Evolutionary conservation across 2,329 filamentous ascomycete species (phyloP), one percentile per base, ranked within the genome.

Genomic region (Neocatenulostroma microsporum): DNA sequence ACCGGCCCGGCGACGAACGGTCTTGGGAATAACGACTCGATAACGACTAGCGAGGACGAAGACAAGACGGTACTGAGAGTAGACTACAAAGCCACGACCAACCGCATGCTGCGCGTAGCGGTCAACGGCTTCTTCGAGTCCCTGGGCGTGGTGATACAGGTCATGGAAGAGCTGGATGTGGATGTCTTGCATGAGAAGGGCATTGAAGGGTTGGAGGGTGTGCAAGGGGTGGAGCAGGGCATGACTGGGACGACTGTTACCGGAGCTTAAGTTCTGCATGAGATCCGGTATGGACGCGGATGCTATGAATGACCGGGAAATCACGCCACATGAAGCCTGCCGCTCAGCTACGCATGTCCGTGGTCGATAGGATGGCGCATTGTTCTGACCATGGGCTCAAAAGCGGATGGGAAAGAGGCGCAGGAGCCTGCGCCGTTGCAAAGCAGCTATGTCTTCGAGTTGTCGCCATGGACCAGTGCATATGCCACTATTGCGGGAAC

Each of bases 61-160:
- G 51, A 55, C 23, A 62, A 64, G 49, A 72, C 66, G 1, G 62
- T 88, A 4, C 68, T 96, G 32, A 70, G 73, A 42, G 82, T 84
- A 8, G 74, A 82, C 42, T 96, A 96, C 64, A 74, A 72, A 37
- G 91, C 91, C 1, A 86, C 86, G 0, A 96, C 91, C 14, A 94
- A 95, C 58, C 81, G 91, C 49, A 96, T 96, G 89, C 72, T 98
- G 40, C 80, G 91, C 29, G 91, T 98, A 2, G 84, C 89, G 3
- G 88, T 95, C 39, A 96, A 96, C 64, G 86, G 87, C 8, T 95
- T 95, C 62, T 87, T 96, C 72, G 89, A 96, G 54, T 93, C 82
- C 50, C 61, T 95, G 38, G 77, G 78, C 35, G 77, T 95, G 4
- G 81, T 95, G 1, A 61, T 95, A 27, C 84, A 87, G 37, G 83